Evolutionary conservation across 352 stramenopile genomes (phyloP).

Genomic region (Nothophytophthora sp.): DNA sequence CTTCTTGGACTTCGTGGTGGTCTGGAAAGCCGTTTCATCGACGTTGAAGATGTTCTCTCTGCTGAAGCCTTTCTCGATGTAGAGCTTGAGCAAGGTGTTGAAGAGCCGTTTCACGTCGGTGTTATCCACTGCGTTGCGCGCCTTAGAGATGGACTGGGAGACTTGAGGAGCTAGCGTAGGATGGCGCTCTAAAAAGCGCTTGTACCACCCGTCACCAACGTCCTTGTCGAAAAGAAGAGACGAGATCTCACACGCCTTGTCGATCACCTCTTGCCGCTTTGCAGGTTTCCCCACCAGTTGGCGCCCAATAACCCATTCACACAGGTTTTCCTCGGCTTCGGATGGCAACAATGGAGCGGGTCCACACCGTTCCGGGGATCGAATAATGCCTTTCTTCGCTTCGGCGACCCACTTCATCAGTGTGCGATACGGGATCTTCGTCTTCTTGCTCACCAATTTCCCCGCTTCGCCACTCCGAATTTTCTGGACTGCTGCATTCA

Average conservation of each 20-base stretch:
- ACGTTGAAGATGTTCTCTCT: constrained; percentile 7
- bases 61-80: too few species aligned
- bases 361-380: background rate
- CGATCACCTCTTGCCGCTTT: background rate
- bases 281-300: background rate
- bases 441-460: background rate
- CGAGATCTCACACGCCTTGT: background rate
- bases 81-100: too few species aligned
- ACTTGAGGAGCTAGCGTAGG: background rate
- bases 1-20: background rate
- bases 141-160: background rate
- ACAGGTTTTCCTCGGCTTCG: background rate
- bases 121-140: background rate
- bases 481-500: background rate
- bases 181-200: background rate
- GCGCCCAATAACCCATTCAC: background rate
- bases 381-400: background rate
- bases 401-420: constrained; percentile 6
- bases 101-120: background rate
- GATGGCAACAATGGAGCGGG: background rate
- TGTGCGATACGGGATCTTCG: constrained; percentile 1
- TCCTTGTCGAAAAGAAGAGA: background rate
- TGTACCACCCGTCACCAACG: background rate
- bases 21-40: constrained; percentile 5
- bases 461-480: background rate